Percentiles rank a stretch among this genome's conserved stretches.
phyloP scores from a whole-genome alignment of 495 filamentous ascomycete genomes.

The Copromyces sp. region DNA sequence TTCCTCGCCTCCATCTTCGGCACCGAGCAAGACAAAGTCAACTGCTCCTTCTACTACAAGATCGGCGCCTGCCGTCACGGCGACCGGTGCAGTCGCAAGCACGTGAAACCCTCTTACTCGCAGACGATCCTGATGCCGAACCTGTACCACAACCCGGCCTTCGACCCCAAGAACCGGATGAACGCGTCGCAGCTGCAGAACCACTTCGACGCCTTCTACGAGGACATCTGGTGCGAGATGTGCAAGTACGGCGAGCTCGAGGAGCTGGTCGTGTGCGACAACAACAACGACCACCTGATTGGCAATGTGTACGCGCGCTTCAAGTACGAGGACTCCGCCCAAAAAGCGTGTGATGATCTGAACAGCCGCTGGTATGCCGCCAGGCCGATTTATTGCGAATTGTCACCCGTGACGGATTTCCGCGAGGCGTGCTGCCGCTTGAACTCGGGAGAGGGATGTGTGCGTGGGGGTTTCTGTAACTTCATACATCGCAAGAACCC shows the following conservation, averaged over 20 bases:
- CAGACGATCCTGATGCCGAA: constrained; percentile 97
- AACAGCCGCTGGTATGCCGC: constrained; percentile 97
- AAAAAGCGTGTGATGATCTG: constrained; percentile 83
- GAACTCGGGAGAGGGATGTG: constrained; percentile 91
- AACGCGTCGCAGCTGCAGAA: constrained; percentile 89
- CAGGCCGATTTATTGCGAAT: constrained; percentile 94
- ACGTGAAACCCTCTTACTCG: constrained; percentile 96
- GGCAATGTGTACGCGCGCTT: constrained; percentile 99
- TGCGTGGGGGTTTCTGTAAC: constrained; percentile 95
- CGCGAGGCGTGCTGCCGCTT: constrained; percentile 93
- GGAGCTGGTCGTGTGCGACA: constrained; percentile 84
- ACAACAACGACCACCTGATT: constrained; percentile 97
- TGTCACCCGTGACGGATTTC: constrained; percentile 95
- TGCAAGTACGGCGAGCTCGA: constrained; percentile 87
- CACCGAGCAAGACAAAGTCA: constrained; percentile 92
- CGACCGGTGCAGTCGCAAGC: constrained; percentile 94
- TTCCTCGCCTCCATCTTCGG: constrained; percentile 99
- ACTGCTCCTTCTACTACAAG: constrained; percentile 39
- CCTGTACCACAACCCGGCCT: constrained; percentile 97
- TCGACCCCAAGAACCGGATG: constrained; percentile 95
- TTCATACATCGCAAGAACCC: constrained; percentile 98
- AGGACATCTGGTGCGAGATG: constrained; percentile 99
- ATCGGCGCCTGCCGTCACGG: constrained; percentile 98
- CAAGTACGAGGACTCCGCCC: constrained; percentile 98
- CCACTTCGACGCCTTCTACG: constrained; percentile 99